Conservation (phyloP, 371 early-diverging fungal species). For the Polyrhizophydium stewartii region DNA sequence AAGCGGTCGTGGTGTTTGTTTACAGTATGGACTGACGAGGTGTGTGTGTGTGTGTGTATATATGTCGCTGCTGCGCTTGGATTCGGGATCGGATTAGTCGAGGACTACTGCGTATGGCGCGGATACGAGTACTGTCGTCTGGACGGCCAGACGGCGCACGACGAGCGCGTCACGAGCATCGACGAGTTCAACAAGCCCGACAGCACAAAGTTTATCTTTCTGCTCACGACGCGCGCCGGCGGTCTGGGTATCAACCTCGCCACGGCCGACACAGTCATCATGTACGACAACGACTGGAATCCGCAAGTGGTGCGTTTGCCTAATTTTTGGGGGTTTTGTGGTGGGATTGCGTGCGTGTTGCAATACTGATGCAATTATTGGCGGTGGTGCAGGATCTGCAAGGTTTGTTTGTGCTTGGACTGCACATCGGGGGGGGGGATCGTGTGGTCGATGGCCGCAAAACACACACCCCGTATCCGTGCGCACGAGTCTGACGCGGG, state of each 20-base stretch:
- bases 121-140: slow-evolving; percentile 96
- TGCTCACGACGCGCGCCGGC: slow-evolving; percentile 97
- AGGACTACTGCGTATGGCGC: slow-evolving; percentile 95
- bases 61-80: no score
- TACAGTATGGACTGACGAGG: no score
- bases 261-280: slow-evolving; percentile 95
- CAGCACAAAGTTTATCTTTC: slow-evolving; percentile 92
- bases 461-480: no score
- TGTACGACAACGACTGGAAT: slow-evolving; percentile 98
- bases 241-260: slow-evolving; percentile 96
- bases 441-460: no score
- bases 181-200: slow-evolving; percentile 93
- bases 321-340: no score
- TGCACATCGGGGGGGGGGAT: no score
- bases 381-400: slow-evolving; percentile 24
- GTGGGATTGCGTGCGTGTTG: no score
- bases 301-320: slow-evolving; percentile 36
- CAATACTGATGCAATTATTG: no score
- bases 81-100: slow-evolving; percentile 45
- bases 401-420: no score
- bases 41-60: no score
- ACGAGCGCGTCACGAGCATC: slow-evolving; percentile 88
- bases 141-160: slow-evolving; percentile 95
- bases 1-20: no score
- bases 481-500: slow-evolving; percentile 5